Conservation (phyloP, 208 protist genomes). For the Herpetomonas muscarum region DNA sequence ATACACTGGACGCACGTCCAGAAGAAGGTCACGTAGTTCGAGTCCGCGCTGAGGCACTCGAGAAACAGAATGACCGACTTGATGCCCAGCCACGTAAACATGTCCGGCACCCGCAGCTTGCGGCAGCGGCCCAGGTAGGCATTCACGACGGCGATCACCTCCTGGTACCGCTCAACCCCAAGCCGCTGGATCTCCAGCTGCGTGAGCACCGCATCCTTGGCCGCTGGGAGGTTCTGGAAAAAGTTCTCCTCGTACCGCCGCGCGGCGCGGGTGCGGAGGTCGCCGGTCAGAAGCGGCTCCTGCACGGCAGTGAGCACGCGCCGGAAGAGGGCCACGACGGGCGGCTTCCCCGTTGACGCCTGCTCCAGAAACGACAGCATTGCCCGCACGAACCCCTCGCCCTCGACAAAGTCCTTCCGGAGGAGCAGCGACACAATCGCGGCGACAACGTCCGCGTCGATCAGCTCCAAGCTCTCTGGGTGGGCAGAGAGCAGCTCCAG, state of each 20-base stretch:
- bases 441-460: conserved; percentile 68
- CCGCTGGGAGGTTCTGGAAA: conserved; percentile 47
- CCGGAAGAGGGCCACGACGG: conserved; percentile 31
- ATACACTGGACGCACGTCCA: conserved; percentile 85
- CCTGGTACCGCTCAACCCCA: conserved; percentile 49
- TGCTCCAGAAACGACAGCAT: conserved; percentile 49
- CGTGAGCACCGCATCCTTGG: conserved; percentile 70
- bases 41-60: conserved; percentile 72
- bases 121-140: conserved; percentile 65
- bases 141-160: conserved; percentile 68
- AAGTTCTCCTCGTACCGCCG: conserved; percentile 62
- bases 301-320: conserved; percentile 65
- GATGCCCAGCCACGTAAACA: conserved; percentile 78
- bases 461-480: conserved; percentile 66
- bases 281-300: conserved; percentile 61
- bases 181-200: conserved; percentile 69
- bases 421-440: conserved; percentile 56
- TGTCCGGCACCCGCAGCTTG: conserved; percentile 52
- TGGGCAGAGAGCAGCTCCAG: conserved; percentile 59
- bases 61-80: conserved; percentile 72
- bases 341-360: conserved; percentile 11
- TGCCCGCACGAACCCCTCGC: conserved; percentile 62
- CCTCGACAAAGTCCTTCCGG: conserved; percentile 43
- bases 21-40: conserved; percentile 86
- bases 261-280: conserved; percentile 25